Evolutionary conservation across 2,329 filamentous ascomycete species (phyloP).

Genomic region (Ceratocystis destructans): DNA sequence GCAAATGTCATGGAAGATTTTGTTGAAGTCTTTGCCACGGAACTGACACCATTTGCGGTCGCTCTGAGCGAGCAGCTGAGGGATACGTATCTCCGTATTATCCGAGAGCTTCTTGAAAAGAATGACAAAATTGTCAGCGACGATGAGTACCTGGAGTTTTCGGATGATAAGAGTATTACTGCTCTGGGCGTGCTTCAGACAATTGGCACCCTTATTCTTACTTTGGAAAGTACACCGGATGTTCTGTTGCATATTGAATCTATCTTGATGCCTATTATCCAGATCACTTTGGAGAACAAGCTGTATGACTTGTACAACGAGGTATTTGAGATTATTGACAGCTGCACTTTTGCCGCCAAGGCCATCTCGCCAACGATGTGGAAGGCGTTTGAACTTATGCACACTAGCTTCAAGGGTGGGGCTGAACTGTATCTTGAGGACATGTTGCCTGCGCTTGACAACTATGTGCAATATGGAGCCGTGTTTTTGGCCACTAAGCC

Average conservation of each 20-base stretch:
- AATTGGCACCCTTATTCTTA: conserved; percentile 92
- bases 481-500: conserved; percentile 68
- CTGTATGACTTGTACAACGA: conserved; percentile 97
- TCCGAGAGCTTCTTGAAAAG: conserved; percentile 80
- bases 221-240: conserved; percentile 90
- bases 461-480: conserved; percentile 89
- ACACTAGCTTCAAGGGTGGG: conserved; percentile 91
- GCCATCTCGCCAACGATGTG: conserved; percentile 94
- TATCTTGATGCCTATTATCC: conserved; percentile 93
- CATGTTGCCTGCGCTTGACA: conserved; percentile 95
- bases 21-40: conserved; percentile 93
- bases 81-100: conserved; percentile 89
- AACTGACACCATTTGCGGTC: conserved; percentile 92
- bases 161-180: conserved; percentile 97
- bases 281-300: conserved; percentile 92
- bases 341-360: conserved; percentile 96
- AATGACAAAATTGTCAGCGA: conserved; percentile 63
- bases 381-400: conserved; percentile 93
- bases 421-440: conserved; percentile 96
- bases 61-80: conserved; percentile 89
- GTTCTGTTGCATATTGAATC: conserved; percentile 89
- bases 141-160: conserved; percentile 77
- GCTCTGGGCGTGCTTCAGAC: conserved; percentile 92
- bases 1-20: conserved; percentile 99
- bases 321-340: conserved; percentile 97